A percentile compares a stretch with the other conserved stretches of the same genome.
Conservation (phyloP, 202 grass and related monocot species). For the Brachypodium distachyon region DNA sequence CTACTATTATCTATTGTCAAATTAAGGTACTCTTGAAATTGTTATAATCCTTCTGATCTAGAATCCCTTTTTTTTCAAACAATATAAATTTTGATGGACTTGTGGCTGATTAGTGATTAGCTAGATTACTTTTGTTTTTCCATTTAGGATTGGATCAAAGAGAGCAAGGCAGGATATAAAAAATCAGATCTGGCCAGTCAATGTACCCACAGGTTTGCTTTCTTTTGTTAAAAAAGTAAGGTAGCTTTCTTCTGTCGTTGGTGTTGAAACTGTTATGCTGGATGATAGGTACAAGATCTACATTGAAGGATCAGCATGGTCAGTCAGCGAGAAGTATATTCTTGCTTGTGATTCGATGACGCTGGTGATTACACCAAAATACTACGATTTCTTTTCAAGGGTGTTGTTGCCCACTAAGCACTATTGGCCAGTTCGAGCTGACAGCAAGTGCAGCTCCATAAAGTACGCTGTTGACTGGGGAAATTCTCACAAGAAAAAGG, state of each 20-base stretch:
- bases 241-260: background rate
- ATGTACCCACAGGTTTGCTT: slow-evolving; percentile 65
- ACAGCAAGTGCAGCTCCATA: slow-evolving; percentile 69
- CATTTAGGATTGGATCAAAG: slow-evolving; percentile 77
- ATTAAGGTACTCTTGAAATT: background rate
- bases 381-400: slow-evolving; percentile 85
- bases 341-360: slow-evolving; percentile 86
- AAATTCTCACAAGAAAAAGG: slow-evolving; percentile 87
- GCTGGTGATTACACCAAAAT: slow-evolving; percentile 65
- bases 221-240: slow-evolving; percentile 7
- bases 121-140: background rate
- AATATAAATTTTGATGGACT: slow-evolving; percentile 3
- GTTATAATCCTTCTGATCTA: background rate
- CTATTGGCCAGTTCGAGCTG: slow-evolving; percentile 76
- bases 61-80: background rate
- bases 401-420: slow-evolving; percentile 63
- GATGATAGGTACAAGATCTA: slow-evolving; percentile 85
- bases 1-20: background rate
- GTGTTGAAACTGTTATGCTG: background rate
- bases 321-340: slow-evolving; percentile 96
- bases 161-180: slow-evolving; percentile 71
- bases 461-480: slow-evolving; percentile 90
- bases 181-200: slow-evolving; percentile 68
- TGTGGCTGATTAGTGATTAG: slow-evolving; percentile 19
- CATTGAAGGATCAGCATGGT: slow-evolving; percentile 89